phyloP scores from a whole-genome alignment of 2,329 filamentous ascomycete genomes.

The Parasarocladium wereldwijsianum region DNA sequence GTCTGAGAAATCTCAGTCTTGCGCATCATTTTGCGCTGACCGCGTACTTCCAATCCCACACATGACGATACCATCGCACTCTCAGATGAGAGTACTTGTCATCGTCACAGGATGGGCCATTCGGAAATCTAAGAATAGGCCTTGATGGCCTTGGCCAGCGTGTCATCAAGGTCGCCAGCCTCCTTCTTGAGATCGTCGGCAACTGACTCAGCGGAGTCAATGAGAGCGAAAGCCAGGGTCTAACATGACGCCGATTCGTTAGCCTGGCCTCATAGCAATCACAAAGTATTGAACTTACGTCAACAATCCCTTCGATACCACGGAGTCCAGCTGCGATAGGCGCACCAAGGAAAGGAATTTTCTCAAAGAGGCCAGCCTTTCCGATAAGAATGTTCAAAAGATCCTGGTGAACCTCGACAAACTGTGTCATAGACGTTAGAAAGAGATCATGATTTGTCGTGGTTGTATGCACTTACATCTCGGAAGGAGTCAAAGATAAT shows the following conservation, averaged over 20 bases:
- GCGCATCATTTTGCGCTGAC: too few species aligned
- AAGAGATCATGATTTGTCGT: neutral
- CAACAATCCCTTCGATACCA: conserved; percentile 10
- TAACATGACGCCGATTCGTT: conserved; percentile 1
- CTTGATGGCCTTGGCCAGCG: conserved; percentile 1
- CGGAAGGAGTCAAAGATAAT: conserved; percentile 14
- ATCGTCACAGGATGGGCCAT: too few species aligned
- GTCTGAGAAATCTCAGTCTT: too few species aligned
- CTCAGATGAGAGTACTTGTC: too few species aligned
- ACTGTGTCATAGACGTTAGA: conserved; percentile 7
- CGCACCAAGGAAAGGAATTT: conserved; percentile 13
- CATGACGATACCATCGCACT: too few species aligned
- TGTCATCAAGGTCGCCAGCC: conserved; percentile 1
- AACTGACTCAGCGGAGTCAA: conserved; percentile 6
- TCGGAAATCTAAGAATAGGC: too few species aligned
- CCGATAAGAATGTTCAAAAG: conserved; percentile 19
- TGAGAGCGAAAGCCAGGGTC: conserved; percentile 10
- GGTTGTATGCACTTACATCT: conserved; percentile 3
- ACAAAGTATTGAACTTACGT: too few species aligned
- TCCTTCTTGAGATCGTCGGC: neutral
- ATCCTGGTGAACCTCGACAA: conserved; percentile 15
- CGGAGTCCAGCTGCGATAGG: conserved; percentile 14
- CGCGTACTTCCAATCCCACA: too few species aligned
- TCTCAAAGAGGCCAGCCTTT: conserved; percentile 15
- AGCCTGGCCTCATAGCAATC: neutral